phyloP scores from a whole-genome alignment of 1,284 basidiomycete genomes.

The Cryptococcus sp. region DNA sequence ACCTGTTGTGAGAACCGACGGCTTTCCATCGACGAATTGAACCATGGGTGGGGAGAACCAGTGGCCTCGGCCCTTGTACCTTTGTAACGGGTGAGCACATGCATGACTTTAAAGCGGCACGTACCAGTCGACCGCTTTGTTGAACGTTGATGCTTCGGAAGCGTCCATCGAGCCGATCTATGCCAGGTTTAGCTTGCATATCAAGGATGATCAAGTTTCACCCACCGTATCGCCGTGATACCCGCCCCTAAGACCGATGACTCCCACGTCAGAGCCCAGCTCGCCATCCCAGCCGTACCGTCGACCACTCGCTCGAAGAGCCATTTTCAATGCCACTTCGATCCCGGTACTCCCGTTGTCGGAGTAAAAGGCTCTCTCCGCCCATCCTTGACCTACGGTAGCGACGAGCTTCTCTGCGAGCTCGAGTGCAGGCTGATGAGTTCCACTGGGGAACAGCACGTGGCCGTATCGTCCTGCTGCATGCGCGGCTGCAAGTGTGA shows the following conservation, averaged over 20 bases:
- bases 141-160: slow-evolving; percentile 81
- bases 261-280: slow-evolving; percentile 62
- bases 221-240: slow-evolving; percentile 90
- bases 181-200: neutral
- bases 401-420: slow-evolving; percentile 47
- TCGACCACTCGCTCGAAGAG: slow-evolving; percentile 69
- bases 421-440: slow-evolving; percentile 77
- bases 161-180: slow-evolving; percentile 94
- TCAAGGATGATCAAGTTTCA: neutral
- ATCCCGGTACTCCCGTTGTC: slow-evolving; percentile 96
- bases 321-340: slow-evolving; percentile 98
- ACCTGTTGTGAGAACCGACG: slow-evolving; percentile 62
- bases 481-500: slow-evolving; percentile 81
- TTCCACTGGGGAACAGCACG: slow-evolving; percentile 90
- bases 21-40: slow-evolving; percentile 64
- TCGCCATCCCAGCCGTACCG: slow-evolving; percentile 55
- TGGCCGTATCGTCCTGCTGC: slow-evolving; percentile 95
- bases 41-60: slow-evolving; percentile 92
- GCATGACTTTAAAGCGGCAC: neutral
- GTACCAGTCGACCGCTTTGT: slow-evolving; percentile 78
- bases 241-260: slow-evolving; percentile 86
- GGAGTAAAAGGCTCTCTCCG: slow-evolving; percentile 84
- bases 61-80: slow-evolving; percentile 80
- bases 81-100: slow-evolving; percentile 1
- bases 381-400: slow-evolving; percentile 75